Evolutionary conservation across 495 filamentous ascomycete species (phyloP).

Genomic region (Copromyces sp.): DNA sequence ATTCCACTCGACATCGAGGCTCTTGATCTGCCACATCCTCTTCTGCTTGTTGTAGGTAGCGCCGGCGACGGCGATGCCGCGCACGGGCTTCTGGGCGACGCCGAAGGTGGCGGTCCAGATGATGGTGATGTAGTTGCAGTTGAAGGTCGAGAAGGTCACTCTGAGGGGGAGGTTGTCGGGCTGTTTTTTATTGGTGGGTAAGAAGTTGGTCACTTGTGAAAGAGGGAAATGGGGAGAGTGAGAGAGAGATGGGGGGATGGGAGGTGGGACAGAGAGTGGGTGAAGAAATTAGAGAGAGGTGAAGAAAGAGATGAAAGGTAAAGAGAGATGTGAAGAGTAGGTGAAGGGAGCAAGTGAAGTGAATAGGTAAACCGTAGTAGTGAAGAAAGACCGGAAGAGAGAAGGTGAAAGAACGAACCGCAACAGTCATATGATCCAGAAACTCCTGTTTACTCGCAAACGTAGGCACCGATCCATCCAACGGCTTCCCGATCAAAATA

Average conservation of each 20-base stretch:
- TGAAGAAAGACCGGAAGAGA: not conserved
- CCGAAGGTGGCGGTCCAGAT: constrained; percentile 21
- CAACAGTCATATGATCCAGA: constrained; percentile 8
- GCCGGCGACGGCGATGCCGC: constrained; percentile 20
- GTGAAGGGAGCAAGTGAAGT: not conserved
- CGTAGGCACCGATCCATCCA: constrained; percentile 11
- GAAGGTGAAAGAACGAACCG: not conserved
- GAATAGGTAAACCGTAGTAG: not conserved
- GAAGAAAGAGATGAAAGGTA: not conserved
- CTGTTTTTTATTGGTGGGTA: not conserved
- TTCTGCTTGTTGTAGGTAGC: constrained; percentile 5
- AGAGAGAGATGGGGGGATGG: not conserved
- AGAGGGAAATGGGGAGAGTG: not conserved
- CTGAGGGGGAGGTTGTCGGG: constrained; percentile 13
- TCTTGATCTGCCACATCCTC: constrained; percentile 18
- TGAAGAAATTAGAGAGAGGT: not conserved
- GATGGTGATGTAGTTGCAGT: constrained; percentile 18
- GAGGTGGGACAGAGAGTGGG: not conserved
- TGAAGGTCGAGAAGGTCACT: constrained; percentile 5
- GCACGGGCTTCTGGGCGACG: constrained; percentile 5
- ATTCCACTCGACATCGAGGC: constrained; percentile 26
- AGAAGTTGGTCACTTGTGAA: not conserved
- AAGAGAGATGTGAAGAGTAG: not conserved
- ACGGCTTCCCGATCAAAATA: constrained; percentile 13
- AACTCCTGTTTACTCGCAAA: constrained; percentile 20